These are phyloP conservation scores for Exobasidium rhododendri DNA, from an alignment of 1,284 basidiomycete genomes.

Conservation along the genomic window DNA sequence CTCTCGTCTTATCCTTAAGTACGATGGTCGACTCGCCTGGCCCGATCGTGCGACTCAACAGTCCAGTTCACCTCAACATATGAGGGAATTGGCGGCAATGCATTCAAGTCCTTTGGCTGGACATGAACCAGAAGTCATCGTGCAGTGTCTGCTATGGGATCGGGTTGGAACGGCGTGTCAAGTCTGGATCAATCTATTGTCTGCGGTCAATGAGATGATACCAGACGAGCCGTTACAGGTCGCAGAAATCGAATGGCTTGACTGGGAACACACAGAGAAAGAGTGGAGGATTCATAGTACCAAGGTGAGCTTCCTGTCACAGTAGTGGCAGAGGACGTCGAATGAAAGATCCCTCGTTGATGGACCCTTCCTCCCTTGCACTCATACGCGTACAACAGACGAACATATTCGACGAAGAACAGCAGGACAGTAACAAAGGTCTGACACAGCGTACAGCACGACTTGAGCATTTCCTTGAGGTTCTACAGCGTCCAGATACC, in stretches of 20 bases:
- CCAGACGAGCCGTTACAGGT: neutral
- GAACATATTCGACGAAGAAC: no score
- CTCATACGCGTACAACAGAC: no score
- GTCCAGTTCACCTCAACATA: neutral
- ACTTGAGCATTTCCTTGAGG: no score
- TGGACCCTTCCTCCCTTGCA: no score
- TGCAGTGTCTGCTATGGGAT: neutral
- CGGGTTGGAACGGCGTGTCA: neutral
- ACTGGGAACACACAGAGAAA: no score
- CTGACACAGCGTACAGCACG: no score
- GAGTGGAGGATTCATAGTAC: no score
- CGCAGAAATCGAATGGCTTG: neutral
- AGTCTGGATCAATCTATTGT: neutral
- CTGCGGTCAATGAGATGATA: neutral
- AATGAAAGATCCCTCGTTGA: no score
- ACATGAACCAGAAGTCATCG: constrained; percentile 4
- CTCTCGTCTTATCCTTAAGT: neutral
- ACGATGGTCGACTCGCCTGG: neutral
- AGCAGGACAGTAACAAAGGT: no score
- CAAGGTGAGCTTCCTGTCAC: no score
- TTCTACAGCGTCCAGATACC: no score
- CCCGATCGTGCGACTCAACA: neutral
- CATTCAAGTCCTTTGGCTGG: neutral
- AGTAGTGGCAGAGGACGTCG: no score
- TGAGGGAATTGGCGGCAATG: neutral